phyloP scores from a whole-genome alignment of 2,329 filamentous ascomycete genomes.

The Lasiodiplodia citricola region DNA sequence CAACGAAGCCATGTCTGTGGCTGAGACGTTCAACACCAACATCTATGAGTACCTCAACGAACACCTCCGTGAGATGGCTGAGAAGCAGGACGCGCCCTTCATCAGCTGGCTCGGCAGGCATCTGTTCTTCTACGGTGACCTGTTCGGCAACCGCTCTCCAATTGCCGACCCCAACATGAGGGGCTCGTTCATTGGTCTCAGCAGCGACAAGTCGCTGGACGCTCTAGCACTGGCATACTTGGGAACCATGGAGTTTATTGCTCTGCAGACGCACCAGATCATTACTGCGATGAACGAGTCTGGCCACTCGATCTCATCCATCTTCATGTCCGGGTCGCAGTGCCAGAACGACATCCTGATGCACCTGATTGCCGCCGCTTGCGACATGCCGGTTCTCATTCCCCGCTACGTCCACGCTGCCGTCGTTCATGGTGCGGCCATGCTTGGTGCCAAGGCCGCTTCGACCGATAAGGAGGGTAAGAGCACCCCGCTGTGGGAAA shows the following conservation, averaged over 20 bases:
- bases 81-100: constrained; percentile 71
- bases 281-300: constrained; percentile 90
- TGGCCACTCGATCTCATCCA: constrained; percentile 85
- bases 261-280: constrained; percentile 94
- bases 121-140: constrained; percentile 97
- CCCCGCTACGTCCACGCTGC: constrained; percentile 93
- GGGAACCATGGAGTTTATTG: constrained; percentile 96
- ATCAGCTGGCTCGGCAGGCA: constrained; percentile 88
- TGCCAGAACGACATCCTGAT: constrained; percentile 96
- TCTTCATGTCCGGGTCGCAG: constrained; percentile 99
- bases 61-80: constrained; percentile 77
- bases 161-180: constrained; percentile 93
- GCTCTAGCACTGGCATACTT: constrained; percentile 93
- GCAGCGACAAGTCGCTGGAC: constrained; percentile 84
- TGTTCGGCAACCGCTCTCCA: constrained; percentile 95
- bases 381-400: constrained; percentile 90
- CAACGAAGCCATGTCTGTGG: constrained; percentile 76
- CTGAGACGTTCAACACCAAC: constrained; percentile 81
- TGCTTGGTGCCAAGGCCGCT: constrained; percentile 97
- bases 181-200: constrained; percentile 84
- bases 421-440: constrained; percentile 96
- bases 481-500: constrained; percentile 88
- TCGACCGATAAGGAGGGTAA: constrained; percentile 77
- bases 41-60: constrained; percentile 95
- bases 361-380: constrained; percentile 86